These are phyloP conservation scores for Magnaporthales sp. DNA, from an alignment of 2,329 filamentous ascomycete species.

Conservation along the genomic window DNA sequence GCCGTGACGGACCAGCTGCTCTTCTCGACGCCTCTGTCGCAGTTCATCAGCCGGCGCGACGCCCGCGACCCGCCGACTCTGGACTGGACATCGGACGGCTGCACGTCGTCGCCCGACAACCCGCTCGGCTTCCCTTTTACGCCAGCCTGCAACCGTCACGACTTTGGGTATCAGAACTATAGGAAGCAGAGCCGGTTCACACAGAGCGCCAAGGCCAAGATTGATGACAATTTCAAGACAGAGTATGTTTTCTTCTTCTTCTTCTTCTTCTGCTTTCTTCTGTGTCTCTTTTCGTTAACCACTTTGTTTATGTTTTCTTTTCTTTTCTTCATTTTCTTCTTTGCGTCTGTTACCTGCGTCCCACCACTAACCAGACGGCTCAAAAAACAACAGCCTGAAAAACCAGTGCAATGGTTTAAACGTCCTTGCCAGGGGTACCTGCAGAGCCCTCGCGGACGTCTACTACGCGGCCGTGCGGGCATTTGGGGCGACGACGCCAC, in stretches of 20 bases:
- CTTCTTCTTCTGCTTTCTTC: background rate
- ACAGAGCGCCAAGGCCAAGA: constrained; percentile 26
- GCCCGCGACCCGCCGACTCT: constrained; percentile 27
- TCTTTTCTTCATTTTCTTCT: background rate
- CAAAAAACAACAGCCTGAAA: constrained; percentile 19
- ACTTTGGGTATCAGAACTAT: constrained; percentile 49
- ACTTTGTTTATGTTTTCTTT: background rate
- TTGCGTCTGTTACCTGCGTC: background rate
- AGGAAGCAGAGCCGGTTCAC: constrained; percentile 38
- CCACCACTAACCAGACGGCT: background rate
- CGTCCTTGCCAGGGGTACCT: constrained; percentile 12
- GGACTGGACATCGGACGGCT: constrained; percentile 33
- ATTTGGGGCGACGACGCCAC: constrained; percentile 26
- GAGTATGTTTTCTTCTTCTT: constrained; percentile 23
- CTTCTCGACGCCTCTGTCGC: constrained; percentile 30
- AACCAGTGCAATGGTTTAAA: constrained; percentile 22
- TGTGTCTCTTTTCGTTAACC: background rate
- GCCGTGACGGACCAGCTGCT: constrained; percentile 34
- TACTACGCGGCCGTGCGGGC: constrained; percentile 29
- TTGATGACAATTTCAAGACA: constrained; percentile 40
- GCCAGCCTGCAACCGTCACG: constrained; percentile 42
- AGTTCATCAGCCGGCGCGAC: constrained; percentile 32
- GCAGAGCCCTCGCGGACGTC: constrained; percentile 27
- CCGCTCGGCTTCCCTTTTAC: constrained; percentile 33
- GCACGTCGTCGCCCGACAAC: constrained; percentile 32